Percentiles rank a stretch among this genome's conserved stretches.
Conservation (phyloP, 1,284 basidiomycete genomes). For the Pterulicium gracile region DNA sequence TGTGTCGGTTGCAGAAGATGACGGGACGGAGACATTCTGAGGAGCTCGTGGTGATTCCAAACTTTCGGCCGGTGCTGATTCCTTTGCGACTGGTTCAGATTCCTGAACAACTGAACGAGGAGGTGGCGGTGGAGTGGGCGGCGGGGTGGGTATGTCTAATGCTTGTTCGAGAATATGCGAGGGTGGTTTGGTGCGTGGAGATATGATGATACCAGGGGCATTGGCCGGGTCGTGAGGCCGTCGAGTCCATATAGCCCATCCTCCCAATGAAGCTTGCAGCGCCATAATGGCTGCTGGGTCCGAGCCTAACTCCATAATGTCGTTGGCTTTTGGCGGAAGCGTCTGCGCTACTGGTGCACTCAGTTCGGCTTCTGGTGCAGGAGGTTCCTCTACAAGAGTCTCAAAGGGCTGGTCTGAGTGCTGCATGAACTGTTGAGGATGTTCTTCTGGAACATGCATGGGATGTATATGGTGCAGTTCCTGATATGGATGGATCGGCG, state of each 20-base stretch:
- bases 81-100: not conserved
- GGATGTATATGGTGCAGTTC: not conserved
- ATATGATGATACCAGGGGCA: conserved; percentile 60
- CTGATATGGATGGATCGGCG: not conserved
- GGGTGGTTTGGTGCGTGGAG: conserved; percentile 48
- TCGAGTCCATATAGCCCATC: conserved; percentile 57
- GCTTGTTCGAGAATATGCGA: conserved; percentile 41
- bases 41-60: conserved; percentile 7
- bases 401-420: no score
- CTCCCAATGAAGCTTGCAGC: no score
- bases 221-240: conserved; percentile 46
- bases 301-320: no score
- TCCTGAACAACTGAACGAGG: not conserved
- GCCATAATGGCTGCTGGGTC: no score
- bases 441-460: no score
- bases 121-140: conserved; percentile 21
- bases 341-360: no score
- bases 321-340: no score
- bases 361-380: no score
- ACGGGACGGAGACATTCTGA: conserved; percentile 21
- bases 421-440: no score
- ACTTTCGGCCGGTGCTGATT: conserved; percentile 8
- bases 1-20: conserved; percentile 24
- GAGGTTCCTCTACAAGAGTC: no score
- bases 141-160: conserved; percentile 39